Evolutionary conservation across 2,329 filamentous ascomycete genomes (phyloP).

Genomic region (Beauveria brongniartii): DNA sequence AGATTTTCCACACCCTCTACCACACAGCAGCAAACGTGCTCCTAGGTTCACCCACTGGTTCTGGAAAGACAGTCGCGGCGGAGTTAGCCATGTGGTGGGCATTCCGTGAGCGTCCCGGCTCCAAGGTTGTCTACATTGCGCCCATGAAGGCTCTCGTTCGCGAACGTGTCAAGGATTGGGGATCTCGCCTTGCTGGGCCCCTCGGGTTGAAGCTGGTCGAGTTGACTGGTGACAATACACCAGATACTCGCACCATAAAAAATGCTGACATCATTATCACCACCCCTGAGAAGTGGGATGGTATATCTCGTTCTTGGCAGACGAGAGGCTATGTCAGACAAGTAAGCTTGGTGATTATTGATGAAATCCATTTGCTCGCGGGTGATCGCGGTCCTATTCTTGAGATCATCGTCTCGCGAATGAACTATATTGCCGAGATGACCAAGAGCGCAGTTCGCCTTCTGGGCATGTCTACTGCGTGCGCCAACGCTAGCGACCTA

Average conservation of each 20-base stretch:
- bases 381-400: conserved; percentile 95
- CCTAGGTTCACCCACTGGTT: conserved; percentile 90
- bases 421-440: conserved; percentile 98
- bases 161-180: conserved; percentile 94
- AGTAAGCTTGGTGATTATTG: conserved; percentile 93
- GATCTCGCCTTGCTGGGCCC: conserved; percentile 67
- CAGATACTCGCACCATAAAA: conserved; percentile 89
- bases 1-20: conserved; percentile 95
- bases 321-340: conserved; percentile 93
- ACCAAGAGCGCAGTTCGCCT: conserved; percentile 83
- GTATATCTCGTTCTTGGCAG: conserved; percentile 98
- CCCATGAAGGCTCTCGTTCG: conserved; percentile 98
- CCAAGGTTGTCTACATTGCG: conserved; percentile 97
- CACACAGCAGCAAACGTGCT: conserved; percentile 88
- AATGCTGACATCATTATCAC: conserved; percentile 98
- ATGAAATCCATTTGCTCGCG: conserved; percentile 95
- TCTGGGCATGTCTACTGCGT: conserved; percentile 98
- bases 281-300: conserved; percentile 99
- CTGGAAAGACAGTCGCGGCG: conserved; percentile 93
- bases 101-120: conserved; percentile 86
- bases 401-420: conserved; percentile 87
- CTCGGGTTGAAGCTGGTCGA: conserved; percentile 89
- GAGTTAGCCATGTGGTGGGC: conserved; percentile 99
- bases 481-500: conserved; percentile 88
- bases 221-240: conserved; percentile 93